phyloP scores from a whole-genome alignment of 139 green algal species.

The Chara braunii region DNA sequence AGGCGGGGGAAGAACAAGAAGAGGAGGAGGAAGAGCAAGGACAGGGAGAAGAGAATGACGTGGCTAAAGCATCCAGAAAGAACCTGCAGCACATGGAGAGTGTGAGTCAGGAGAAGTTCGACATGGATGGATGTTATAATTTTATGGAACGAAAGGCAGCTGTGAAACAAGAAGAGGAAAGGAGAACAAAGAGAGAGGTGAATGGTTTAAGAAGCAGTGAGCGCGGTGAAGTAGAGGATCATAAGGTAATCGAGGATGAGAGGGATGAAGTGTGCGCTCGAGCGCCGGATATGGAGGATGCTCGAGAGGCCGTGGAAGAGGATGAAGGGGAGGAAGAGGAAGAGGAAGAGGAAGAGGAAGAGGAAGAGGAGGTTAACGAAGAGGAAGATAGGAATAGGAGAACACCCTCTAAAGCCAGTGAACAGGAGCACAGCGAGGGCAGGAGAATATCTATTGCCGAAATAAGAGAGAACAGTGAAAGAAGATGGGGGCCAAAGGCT shows the following conservation, averaged over 20 bases:
- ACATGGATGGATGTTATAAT: too few species aligned
- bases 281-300: slow-evolving; percentile 3
- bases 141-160: too few species aligned
- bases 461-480: not conserved
- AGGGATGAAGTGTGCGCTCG: too few species aligned
- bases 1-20: not conserved
- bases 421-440: not conserved
- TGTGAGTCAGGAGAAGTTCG: too few species aligned
- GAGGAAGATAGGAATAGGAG: not conserved
- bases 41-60: slow-evolving; percentile 13
- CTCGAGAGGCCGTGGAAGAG: not conserved
- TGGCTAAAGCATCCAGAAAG: too few species aligned
- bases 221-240: slow-evolving; percentile 10
- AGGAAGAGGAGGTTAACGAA: not conserved
- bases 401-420: not conserved
- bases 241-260: too few species aligned
- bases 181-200: slow-evolving; percentile 8
- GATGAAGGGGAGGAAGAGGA: slow-evolving; percentile 11
- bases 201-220: too few species aligned
- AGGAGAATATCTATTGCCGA: not conserved
- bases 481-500: slow-evolving; percentile 1
- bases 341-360: not conserved
- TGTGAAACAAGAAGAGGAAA: not conserved
- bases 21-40: slow-evolving; percentile 9
- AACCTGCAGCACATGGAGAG: too few species aligned